These are phyloP conservation scores for Teunomyces gatunensis DNA, from an alignment of 805 yeast species.

Conservation along the genomic window DNA sequence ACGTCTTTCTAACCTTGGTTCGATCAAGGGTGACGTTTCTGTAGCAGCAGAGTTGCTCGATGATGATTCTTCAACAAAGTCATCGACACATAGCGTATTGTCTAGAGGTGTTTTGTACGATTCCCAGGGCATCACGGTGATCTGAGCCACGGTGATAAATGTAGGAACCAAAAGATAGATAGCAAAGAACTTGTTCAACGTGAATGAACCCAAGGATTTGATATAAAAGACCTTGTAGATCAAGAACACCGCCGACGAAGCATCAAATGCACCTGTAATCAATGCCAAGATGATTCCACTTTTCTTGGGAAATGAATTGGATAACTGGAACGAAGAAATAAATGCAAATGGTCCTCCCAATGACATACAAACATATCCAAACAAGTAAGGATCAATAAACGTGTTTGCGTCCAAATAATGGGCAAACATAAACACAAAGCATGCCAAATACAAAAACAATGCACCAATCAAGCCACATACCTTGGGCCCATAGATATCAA, in stretches of 20 bases:
- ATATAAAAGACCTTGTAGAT: slow-evolving; percentile 43
- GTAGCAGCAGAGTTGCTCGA: background rate
- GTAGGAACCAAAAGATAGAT: slow-evolving; percentile 48
- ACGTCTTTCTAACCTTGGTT: slow-evolving; percentile 29
- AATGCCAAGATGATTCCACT: slow-evolving; percentile 54
- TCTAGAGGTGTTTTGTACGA: slow-evolving; percentile 44
- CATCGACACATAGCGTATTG: background rate
- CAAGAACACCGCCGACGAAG: slow-evolving; percentile 55
- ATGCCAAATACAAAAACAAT: slow-evolving; percentile 43
- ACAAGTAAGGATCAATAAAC: slow-evolving; percentile 48
- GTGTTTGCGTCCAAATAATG: slow-evolving; percentile 17
- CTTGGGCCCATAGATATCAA: slow-evolving; percentile 52
- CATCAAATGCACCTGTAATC: slow-evolving; percentile 58
- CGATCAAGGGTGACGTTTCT: slow-evolving; percentile 4
- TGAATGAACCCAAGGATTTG: slow-evolving; percentile 30
- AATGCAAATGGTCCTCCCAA: slow-evolving; percentile 58
- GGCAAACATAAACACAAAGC: slow-evolving; percentile 45
- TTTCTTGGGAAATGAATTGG: slow-evolving; percentile 53
- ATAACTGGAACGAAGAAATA: slow-evolving; percentile 55
- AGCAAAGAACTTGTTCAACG: slow-evolving; percentile 44
- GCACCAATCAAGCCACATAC: slow-evolving; percentile 55
- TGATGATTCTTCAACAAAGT: slow-evolving; percentile 18
- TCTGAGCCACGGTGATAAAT: slow-evolving; percentile 46
- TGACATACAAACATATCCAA: slow-evolving; percentile 53
- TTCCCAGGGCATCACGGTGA: slow-evolving; percentile 48